phyloP scores from a whole-genome alignment of 129 eudicot genomes.

The Lactuca saligna region DNA sequence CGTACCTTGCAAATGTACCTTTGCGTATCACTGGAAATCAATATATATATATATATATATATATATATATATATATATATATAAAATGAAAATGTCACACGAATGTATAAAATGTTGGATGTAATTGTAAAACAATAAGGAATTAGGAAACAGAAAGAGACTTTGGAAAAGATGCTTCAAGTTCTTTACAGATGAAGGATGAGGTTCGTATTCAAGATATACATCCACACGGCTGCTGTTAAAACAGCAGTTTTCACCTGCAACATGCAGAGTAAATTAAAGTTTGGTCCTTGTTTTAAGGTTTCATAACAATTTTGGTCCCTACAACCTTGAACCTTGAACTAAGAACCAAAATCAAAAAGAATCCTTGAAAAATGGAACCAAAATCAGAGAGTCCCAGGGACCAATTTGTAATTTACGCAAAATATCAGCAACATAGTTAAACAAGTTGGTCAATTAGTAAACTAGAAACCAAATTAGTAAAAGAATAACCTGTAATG shows the following conservation, averaged over 20 bases:
- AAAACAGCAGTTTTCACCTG: slow-evolving; percentile 94
- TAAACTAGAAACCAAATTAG: background rate
- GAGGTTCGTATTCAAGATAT: slow-evolving; percentile 88
- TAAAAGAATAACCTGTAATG: slow-evolving; percentile 64
- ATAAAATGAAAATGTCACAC: background rate
- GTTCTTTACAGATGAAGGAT: slow-evolving; percentile 85
- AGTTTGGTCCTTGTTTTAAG: background rate
- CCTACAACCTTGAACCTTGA: background rate
- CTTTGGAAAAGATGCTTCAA: slow-evolving; percentile 93
- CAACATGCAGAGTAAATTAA: slow-evolving; percentile 5
- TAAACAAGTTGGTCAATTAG: background rate
- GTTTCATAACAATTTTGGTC: background rate
- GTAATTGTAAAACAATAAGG: background rate
- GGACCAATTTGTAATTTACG: too few species aligned
- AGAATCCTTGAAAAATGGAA: too few species aligned
- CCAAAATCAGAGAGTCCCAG: too few species aligned
- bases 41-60: too few species aligned
- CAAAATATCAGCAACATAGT: background rate
- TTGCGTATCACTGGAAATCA: slow-evolving; percentile 82
- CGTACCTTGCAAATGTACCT: slow-evolving; percentile 86
- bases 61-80: too few species aligned
- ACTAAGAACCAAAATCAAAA: background rate
- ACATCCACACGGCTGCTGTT: slow-evolving; percentile 69
- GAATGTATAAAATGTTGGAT: background rate
- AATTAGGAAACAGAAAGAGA: slow-evolving; percentile 28